phyloP scores from a whole-genome alignment of 2,329 filamentous ascomycete genomes.

The Lachnellula subtilissima region DNA sequence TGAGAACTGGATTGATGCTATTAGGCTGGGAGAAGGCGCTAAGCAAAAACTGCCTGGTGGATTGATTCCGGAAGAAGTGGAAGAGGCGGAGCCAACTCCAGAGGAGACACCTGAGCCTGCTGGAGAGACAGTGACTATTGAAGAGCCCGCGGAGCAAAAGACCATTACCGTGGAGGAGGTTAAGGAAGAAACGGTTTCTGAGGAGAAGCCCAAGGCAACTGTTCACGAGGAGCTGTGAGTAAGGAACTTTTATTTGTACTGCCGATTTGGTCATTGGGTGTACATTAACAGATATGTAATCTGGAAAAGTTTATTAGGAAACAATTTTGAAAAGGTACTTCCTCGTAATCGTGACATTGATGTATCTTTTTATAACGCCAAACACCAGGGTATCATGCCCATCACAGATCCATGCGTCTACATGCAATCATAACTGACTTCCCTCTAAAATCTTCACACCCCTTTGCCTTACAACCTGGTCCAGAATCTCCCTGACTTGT shows the following conservation, averaged over 20 bases:
- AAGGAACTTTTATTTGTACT: background rate
- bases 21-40: slow-evolving; percentile 79
- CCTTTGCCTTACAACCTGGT: slow-evolving; percentile 70
- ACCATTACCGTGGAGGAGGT: slow-evolving; percentile 13
- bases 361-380: slow-evolving; percentile 3
- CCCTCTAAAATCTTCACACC: slow-evolving; percentile 60
- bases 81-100: slow-evolving; percentile 36
- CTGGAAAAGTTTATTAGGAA: background rate
- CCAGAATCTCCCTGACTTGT: slow-evolving; percentile 75
- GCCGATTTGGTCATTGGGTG: slow-evolving; percentile 1
- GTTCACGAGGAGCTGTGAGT: slow-evolving; percentile 20
- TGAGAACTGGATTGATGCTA: slow-evolving; percentile 85
- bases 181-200: slow-evolving; percentile 7
- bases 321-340: background rate
- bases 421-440: slow-evolving; percentile 45
- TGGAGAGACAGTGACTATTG: too few relatives aligned
- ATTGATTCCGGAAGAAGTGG: slow-evolving; percentile 44
- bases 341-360: background rate
- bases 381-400: slow-evolving; percentile 23
- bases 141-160: background rate
- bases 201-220: slow-evolving; percentile 3
- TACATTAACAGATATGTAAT: slow-evolving; percentile 5
- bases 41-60: slow-evolving; percentile 70
- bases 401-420: background rate
- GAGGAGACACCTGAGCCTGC: slow-evolving; percentile 27